Base-by-base conservation (phyloP, 768 basidiomycete genomes). In the Hypsizygus marmoreus region DNA sequence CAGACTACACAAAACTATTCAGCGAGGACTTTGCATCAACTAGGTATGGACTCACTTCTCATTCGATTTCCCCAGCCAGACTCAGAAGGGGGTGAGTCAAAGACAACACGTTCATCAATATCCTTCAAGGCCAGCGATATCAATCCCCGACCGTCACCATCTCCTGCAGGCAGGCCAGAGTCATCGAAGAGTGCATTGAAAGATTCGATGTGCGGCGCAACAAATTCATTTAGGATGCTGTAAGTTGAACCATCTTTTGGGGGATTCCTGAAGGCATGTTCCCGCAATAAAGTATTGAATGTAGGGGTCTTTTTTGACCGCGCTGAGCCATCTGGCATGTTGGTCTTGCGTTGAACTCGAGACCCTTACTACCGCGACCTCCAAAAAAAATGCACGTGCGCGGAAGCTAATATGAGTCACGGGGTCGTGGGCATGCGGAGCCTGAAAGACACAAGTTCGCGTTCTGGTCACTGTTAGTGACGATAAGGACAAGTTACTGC, bases 181-280 rank as follows among this genome's bases (percentile, higher is more conserved):
- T 95, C 93, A 59, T 97, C 95, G 64, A 97, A 95, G 20, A 99
- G 78, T 12, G 92, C 86, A 67, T 98, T 95, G 77, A 99, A 98
- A 29, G 91, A 93, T 65, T 97, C 89, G 51, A 98, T 81, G 63
- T 97, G 95, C 5, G 97, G 95, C 17, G 81, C 72, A 43, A 97
- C 92, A 58, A 97, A 91, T 67, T 95, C 91, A 56, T 97, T 91
- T 49, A 98, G 75, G 42, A 89, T 88, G 14, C 82, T 82, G 53
- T 90, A 82, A 10, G 84, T 81, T 17, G 88, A 79, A 16, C 80
- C 80, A 31, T 79, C 68, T 54, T 76, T 74, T 20, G 87, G 76
- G 0, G 95, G 97, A 46, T 83, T 74, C 65, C 79, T 77, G 69
- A 97, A 97, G 4, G 75, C 65, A 6, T 81, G 71, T 71, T 97